Evolutionary conservation across 768 basidiomycete species (phyloP), one percentile per base, ranked within the genome.

Genomic region (Tricholoma terreum): DNA sequence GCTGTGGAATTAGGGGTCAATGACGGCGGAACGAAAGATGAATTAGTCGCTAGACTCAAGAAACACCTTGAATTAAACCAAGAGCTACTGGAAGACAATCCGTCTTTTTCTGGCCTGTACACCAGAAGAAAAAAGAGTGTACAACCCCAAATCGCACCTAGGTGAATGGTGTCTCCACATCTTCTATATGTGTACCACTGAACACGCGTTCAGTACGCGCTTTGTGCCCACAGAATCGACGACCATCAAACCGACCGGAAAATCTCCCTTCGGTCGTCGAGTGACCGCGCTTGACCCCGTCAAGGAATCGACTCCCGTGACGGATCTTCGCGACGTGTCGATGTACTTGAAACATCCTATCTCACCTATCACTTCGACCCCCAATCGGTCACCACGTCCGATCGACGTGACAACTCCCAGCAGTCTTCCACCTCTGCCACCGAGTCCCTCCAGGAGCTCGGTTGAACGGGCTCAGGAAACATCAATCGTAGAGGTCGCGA

Each of bases 11-110:
- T 89, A 21, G 66, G 68, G 0, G 69, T 87, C 57, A 78, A 75
- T 46, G 80, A 82, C 53, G 56, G 71, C 34, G 87, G 87, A 36
- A 89, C 84, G 1, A 85, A 81, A 58, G 85, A 88, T 30, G 85
- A 86, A 3, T 58, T 89, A 10, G 79, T 82, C 54, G 66, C 65
- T n/a, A 76, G 86, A 57, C 86, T 89, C 59, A 86, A 82, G 63
- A 80, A 73, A 56, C 78, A 87, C 59, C 79, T 89, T 15, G 85
- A 87, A 49, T 61, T 67, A 35, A 75, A 88, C 64, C 81, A 83
- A 50, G 61, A 74, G 33, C 64, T 70, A 17, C 75, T 88, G 22
- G 84, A 84, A 61, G 83, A 85, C 27, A 74, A 86, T 50, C 80
- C 84, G 15, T 64, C 56, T 1, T 89, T 87, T 63, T 58, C 79